Conservation (phyloP, 345 rosid species). For the Firmiana major region DNA sequence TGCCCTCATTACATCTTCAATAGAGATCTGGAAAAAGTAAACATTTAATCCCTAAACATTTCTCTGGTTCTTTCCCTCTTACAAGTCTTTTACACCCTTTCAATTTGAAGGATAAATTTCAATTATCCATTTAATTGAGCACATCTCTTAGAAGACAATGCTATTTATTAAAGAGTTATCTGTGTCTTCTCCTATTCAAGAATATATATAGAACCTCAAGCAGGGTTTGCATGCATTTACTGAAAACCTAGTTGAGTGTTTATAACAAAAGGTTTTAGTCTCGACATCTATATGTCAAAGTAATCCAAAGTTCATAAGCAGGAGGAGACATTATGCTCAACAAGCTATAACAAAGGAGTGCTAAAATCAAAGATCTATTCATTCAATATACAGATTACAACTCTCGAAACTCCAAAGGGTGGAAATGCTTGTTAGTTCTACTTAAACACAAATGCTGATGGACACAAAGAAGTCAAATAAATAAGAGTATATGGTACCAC, state of each 20-base stretch:
- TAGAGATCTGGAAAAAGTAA: constrained; percentile 35
- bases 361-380: neutral
- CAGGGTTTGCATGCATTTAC: neutral
- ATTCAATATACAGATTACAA: neutral
- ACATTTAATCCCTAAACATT: neutral
- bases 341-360: neutral
- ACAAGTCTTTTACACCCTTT: neutral
- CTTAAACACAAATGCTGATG: neutral
- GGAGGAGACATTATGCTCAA: neutral
- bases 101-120: neutral
- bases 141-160: neutral
- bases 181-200: neutral
- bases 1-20: constrained; percentile 65
- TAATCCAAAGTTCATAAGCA: neutral
- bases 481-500: neutral
- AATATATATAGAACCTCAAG: neutral
- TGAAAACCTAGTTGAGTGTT: neutral
- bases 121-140: neutral
- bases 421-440: neutral
- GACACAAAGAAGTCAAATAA: neutral
- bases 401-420: neutral
- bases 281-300: neutral
- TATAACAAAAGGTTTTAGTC: neutral
- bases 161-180: neutral
- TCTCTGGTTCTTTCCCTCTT: neutral